phyloP scores from a whole-genome alignment of 768 basidiomycete genomes.

The Rhodocollybia butyracea region DNA sequence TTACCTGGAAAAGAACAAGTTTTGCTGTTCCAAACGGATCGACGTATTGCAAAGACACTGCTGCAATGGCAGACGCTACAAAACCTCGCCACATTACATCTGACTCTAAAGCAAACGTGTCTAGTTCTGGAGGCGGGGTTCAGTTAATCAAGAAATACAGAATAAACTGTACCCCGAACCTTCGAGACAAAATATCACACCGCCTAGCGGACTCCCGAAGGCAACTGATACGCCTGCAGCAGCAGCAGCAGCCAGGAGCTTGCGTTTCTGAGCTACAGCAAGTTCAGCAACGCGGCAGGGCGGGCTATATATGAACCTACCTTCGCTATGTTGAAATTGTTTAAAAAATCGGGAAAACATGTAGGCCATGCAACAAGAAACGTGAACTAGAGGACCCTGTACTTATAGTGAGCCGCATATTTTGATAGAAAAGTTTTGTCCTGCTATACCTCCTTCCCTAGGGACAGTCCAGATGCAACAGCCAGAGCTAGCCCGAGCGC shows the following conservation, averaged over 20 bases:
- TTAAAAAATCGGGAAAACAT: constrained; percentile 63
- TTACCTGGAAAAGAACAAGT: constrained; percentile 74
- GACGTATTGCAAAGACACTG: constrained; percentile 78
- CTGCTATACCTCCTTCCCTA: constrained; percentile 73
- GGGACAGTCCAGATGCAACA: constrained; percentile 80
- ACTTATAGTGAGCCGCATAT: constrained; percentile 5
- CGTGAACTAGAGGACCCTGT: constrained; percentile 82
- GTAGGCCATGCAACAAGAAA: constrained; percentile 79
- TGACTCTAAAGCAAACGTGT: constrained; percentile 65
- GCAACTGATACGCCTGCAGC: constrained; percentile 87
- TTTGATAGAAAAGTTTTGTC: constrained; percentile 1
- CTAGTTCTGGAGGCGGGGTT: constrained; percentile 42
- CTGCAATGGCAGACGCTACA: constrained; percentile 84
- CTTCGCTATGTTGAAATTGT: constrained; percentile 77
- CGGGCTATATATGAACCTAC: constrained; percentile 28
- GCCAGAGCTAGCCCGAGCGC: constrained; percentile 77
- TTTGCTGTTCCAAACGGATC: constrained; percentile 87
- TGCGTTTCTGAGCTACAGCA: constrained; percentile 68
- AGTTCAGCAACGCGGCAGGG: background rate
- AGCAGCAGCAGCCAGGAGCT: constrained; percentile 77
- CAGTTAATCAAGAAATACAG: background rate
- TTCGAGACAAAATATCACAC: constrained; percentile 84
- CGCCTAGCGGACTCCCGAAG: constrained; percentile 84
- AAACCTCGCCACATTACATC: constrained; percentile 88
- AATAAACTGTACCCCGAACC: constrained; percentile 25